Conservation (phyloP, 768 basidiomycete genomes). For the Collybia mongolica region DNA sequence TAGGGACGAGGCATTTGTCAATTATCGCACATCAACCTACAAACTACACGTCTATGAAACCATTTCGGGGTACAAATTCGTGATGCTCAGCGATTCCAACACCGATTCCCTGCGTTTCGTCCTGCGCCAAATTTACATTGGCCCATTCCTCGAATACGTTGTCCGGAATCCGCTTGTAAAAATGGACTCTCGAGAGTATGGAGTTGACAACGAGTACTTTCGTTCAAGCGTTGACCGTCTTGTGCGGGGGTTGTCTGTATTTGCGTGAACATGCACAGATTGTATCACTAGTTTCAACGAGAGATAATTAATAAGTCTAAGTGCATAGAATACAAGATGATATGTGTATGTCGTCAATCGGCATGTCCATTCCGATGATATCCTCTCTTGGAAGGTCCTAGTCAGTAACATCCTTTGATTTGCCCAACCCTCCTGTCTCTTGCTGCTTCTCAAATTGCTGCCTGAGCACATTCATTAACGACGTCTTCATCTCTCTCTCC, state of each 20-base stretch:
- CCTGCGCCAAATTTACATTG: constrained; percentile 87
- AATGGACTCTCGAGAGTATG: constrained; percentile 81
- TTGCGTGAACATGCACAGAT: constrained; percentile 23
- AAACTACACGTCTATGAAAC: constrained; percentile 94
- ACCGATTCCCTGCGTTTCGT: constrained; percentile 81
- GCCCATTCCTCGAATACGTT: constrained; percentile 92
- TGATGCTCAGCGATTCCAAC: constrained; percentile 87
- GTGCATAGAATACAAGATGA: constrained; percentile 2
- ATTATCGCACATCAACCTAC: constrained; percentile 90
- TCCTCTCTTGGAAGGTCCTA: not conserved
- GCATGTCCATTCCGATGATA: not conserved
- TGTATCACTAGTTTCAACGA: constrained; percentile 1
- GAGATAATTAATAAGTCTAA: constrained; percentile 6
- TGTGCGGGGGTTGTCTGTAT: constrained; percentile 56
- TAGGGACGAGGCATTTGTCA: constrained; percentile 90
- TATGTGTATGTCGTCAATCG: not conserved
- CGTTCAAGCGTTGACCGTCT: constrained; percentile 77
- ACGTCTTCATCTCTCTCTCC: constrained; percentile 83
- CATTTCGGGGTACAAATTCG: constrained; percentile 88
- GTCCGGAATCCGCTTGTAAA: constrained; percentile 86
- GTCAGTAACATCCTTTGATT: constrained; percentile 1
- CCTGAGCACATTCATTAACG: constrained; percentile 80
- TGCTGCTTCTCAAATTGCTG: constrained; percentile 75
- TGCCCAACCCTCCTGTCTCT: constrained; percentile 15
- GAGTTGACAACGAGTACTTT: constrained; percentile 93